phyloP scores from a whole-genome alignment of 2,329 filamentous ascomycete species.

The Ceratocystis eucalypticola region DNA sequence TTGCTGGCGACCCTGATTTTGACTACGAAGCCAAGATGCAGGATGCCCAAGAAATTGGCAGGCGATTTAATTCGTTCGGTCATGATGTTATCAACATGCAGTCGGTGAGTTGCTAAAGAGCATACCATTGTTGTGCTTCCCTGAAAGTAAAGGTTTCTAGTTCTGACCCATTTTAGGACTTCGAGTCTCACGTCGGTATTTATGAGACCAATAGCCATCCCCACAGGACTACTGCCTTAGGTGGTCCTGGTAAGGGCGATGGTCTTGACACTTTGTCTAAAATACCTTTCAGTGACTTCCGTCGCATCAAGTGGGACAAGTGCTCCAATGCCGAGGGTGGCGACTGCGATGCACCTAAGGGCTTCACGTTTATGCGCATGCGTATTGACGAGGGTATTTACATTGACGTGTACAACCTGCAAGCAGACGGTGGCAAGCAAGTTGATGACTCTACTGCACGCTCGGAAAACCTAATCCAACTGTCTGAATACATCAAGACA shows the following conservation, averaged over 20 bases:
- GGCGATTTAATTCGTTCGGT: conserved; percentile 40
- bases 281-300: conserved; percentile 41
- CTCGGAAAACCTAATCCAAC: conserved; percentile 45
- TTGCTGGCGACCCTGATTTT: conserved; percentile 44
- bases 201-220: conserved; percentile 47
- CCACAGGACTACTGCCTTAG: conserved; percentile 49
- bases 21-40: conserved; percentile 47
- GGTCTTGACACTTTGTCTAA: conserved; percentile 52
- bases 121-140: not conserved
- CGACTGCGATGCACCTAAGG: conserved; percentile 57
- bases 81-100: conserved; percentile 53
- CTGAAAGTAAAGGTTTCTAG: too few relatives aligned
- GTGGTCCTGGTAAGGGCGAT: conserved; percentile 47
- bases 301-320: conserved; percentile 26
- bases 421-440: conserved; percentile 49
- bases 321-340: conserved; percentile 36
- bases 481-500: conserved; percentile 42
- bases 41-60: conserved; percentile 43
- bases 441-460: conserved; percentile 40
- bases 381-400: conserved; percentile 35
- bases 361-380: conserved; percentile 53
- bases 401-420: conserved; percentile 52
- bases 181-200: conserved; percentile 53
- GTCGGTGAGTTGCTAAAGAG: conserved; percentile 31
- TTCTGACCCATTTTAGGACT: conserved; percentile 32